A percentile compares a stretch with the other conserved stretches of the same genome.
Conservation (phyloP, 208 protist species). For the Herpetomonas tarakana region DNA sequence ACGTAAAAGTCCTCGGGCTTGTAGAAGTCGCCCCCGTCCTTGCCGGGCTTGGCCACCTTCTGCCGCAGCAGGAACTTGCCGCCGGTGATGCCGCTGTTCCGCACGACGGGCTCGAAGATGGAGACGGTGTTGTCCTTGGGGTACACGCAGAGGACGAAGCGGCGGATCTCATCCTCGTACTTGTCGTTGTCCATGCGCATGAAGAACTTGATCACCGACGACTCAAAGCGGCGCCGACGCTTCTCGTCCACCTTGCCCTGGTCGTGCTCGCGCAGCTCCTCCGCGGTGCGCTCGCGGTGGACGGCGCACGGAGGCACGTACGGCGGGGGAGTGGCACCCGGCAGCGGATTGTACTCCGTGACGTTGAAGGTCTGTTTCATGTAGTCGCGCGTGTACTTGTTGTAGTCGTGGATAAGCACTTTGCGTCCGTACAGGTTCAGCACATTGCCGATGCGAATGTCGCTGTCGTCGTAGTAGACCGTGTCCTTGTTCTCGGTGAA, state of each 20-base stretch:
- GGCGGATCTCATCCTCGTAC: conserved; percentile 82
- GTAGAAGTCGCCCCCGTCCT: conserved; percentile 27
- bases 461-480: conserved; percentile 94
- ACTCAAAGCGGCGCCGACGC: conserved; percentile 76
- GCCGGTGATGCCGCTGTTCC: conserved; percentile 94
- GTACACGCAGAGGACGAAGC: conserved; percentile 91
- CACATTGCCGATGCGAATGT: conserved; percentile 91
- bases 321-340: conserved; percentile 53
- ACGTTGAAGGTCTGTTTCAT: conserved; percentile 69
- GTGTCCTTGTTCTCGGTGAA: conserved; percentile 87
- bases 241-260: conserved; percentile 69
- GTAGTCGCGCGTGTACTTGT: conserved; percentile 92
- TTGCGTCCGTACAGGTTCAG: conserved; percentile 87
- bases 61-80: conserved; percentile 93
- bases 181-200: conserved; percentile 79
- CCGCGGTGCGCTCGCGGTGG: conserved; percentile 87
- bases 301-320: conserved; percentile 59
- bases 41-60: conserved; percentile 37
- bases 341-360: conserved; percentile 54
- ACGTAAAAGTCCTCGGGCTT: conserved; percentile 86
- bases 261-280: conserved; percentile 82
- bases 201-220: conserved; percentile 89
- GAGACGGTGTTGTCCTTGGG: conserved; percentile 92
- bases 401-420: conserved; percentile 93
- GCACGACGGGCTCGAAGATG: conserved; percentile 88